phyloP scores from a whole-genome alignment of 2,329 filamentous ascomycete species.

The Salinomyces thailandicus region DNA sequence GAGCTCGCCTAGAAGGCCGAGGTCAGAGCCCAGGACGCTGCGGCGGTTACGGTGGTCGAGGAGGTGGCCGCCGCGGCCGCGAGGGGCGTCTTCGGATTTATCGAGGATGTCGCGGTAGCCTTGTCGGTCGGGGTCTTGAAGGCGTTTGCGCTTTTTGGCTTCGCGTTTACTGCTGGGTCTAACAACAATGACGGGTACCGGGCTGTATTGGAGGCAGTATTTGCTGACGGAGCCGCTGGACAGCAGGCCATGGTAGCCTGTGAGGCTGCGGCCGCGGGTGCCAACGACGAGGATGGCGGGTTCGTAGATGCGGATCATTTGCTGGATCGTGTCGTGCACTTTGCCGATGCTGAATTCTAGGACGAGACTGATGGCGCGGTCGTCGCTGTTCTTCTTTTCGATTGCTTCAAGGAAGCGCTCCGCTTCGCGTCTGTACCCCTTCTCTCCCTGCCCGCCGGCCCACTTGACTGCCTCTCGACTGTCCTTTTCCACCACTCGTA shows the following conservation, averaged over 20 bases:
- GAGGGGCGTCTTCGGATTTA: conserved; percentile 38
- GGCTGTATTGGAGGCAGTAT: conserved; percentile 87
- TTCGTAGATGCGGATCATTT: conserved; percentile 84
- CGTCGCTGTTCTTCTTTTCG: conserved; percentile 66
- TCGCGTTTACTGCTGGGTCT: conserved; percentile 76
- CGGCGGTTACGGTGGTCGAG: conserved; percentile 42
- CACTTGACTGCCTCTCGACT: conserved; percentile 48
- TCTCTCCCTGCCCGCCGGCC: conserved; percentile 37
- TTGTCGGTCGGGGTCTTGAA: conserved; percentile 62
- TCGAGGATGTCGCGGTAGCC: conserved; percentile 71
- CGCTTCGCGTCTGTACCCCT: conserved; percentile 62
- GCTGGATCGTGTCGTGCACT: conserved; percentile 80
- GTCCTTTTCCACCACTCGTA: conserved; percentile 78
- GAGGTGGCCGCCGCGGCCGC: conserved; percentile 41
- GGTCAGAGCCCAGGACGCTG: conserved; percentile 32
- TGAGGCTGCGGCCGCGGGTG: conserved; percentile 72
- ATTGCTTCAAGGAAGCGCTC: conserved; percentile 63
- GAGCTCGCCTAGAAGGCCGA: conserved; percentile 24
- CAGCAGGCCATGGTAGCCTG: conserved; percentile 75
- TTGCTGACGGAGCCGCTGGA: conserved; percentile 78
- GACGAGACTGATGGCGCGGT: conserved; percentile 75
- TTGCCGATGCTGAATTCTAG: conserved; percentile 84
- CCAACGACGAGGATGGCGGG: conserved; percentile 86
- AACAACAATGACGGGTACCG: conserved; percentile 86
- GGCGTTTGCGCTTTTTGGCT: conserved; percentile 80